Conservation (phyloP, 2,329 filamentous ascomycete genomes). For the Tolypocladium paradoxum region DNA sequence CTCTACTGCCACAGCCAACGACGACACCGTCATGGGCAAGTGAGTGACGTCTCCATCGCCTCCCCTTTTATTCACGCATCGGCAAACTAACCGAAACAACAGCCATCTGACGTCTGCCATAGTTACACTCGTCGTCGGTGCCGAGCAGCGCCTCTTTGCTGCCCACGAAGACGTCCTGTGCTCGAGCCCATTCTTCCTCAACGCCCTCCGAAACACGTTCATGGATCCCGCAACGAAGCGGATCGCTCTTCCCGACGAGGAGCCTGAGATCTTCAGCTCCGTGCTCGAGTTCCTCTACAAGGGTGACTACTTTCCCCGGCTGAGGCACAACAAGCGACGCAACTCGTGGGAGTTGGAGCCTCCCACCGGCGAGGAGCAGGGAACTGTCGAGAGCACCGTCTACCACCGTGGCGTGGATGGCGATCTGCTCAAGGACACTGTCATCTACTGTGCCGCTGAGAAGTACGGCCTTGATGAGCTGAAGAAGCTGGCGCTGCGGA, state of each 20-base stretch:
- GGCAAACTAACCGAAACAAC: background rate
- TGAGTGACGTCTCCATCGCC: conserved; percentile 17
- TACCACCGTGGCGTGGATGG: conserved; percentile 54
- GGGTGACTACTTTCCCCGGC: conserved; percentile 80
- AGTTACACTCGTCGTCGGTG: conserved; percentile 71
- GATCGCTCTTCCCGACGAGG: conserved; percentile 72
- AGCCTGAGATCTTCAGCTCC: conserved; percentile 83
- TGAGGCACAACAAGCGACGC: conserved; percentile 70
- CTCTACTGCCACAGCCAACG: conserved; percentile 25
- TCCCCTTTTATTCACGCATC: background rate
- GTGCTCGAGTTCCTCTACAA: conserved; percentile 90
- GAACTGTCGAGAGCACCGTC: conserved; percentile 51
- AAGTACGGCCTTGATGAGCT: conserved; percentile 76
- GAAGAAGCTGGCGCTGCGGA: conserved; percentile 73
- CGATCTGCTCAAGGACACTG: conserved; percentile 74
- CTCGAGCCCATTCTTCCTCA: conserved; percentile 64
- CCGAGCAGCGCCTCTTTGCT: conserved; percentile 76
- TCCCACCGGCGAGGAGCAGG: conserved; percentile 31
- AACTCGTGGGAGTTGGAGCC: conserved; percentile 78
- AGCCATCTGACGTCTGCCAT: conserved; percentile 56
- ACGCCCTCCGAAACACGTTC: conserved; percentile 23
- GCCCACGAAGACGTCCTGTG: conserved; percentile 80
- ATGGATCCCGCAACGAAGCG: conserved; percentile 42
- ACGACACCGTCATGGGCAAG: conserved; percentile 32
- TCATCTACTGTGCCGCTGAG: conserved; percentile 82